Conservation (phyloP, 2,329 filamentous ascomycete genomes). For the Stachybotrys echinatus region DNA sequence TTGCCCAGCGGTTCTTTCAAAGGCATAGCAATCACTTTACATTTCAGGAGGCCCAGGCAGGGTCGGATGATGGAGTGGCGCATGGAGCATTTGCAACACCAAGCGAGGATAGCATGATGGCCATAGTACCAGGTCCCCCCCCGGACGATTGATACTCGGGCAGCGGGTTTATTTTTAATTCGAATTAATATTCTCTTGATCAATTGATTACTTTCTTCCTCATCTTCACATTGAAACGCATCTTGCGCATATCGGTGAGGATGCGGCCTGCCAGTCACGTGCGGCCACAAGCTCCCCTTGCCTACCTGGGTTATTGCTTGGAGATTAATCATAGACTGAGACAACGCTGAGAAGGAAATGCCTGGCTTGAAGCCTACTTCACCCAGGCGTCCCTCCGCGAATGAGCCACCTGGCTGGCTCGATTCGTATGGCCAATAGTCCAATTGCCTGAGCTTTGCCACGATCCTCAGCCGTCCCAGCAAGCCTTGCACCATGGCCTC, state of each 20-base stretch:
- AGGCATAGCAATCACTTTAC: not conserved
- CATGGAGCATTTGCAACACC: not conserved
- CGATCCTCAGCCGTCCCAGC: not conserved
- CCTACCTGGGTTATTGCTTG: too few relatives aligned
- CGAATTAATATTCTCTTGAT: too few relatives aligned
- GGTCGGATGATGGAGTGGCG: not conserved
- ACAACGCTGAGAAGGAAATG: too few relatives aligned
- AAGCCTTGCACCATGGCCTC: constrained; percentile 9
- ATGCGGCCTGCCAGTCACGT: not conserved
- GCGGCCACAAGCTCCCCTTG: not conserved
- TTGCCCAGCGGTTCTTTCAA: not conserved
- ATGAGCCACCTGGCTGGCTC: not conserved
- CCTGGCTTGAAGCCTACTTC: not conserved
- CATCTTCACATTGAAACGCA: not conserved
- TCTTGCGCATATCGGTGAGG: not conserved
- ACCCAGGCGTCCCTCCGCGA: not conserved
- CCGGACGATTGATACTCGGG: too few relatives aligned
- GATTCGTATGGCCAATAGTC: not conserved
- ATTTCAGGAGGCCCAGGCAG: not conserved
- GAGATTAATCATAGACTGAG: too few relatives aligned
- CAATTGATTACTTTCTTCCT: not conserved
- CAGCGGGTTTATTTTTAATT: too few relatives aligned
- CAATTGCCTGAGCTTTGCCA: not conserved
- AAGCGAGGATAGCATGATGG: too few relatives aligned
- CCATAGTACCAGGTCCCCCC: too few relatives aligned